Evolutionary conservation across 192 early-diverging fungal species (phyloP), one percentile per base, ranked within the genome.

Genomic region (Mortierella antarctica): DNA sequence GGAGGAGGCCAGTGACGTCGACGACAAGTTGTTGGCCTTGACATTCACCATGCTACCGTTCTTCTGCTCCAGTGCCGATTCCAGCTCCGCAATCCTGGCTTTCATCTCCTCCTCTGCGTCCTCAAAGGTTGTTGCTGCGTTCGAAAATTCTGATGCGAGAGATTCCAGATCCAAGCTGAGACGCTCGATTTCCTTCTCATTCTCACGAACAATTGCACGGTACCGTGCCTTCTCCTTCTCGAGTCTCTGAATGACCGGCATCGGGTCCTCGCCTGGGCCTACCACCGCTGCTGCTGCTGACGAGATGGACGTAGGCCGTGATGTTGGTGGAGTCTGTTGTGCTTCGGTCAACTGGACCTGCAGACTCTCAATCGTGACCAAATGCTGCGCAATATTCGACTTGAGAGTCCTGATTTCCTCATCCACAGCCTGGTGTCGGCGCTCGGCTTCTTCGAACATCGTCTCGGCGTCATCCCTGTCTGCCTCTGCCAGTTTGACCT

Each of bases 91-190:
- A 45, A 84, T 84, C 57, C 56, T 67, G 31, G 50, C 56, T 61
- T 82, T 82, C 66, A 82, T 76, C 67, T 85, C 70, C 20, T 85
- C 79, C 42, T 85, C 79, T 1, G 79, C 72, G 53, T 78, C 79
- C 63, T 82, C 83, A 58, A 74, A 85, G n/a, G 67, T 56, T 0
- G 70, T 70, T 1, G 70, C 79, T 1, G 74, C 71, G n/a, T 82
- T 59, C 18, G 67, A 48, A 67, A 85, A 85, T 57, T 85, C 83
- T 15, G 73, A 67, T 4, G 83, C 79, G 4, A 85, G 66, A 12
- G 71, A 71, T 45, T 82, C 79, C 20, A 85, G 62, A 21, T 85
- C 83, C 23, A 82, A 62, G 31, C 69, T 81, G 48, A 82, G 21
- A 44, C 68, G 59, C 48, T 85, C 74, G 20, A 82, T 79, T 48